Base-by-base conservation (phyloP, 1,139 yeast species). In the Suhomyces maxii region DNA sequence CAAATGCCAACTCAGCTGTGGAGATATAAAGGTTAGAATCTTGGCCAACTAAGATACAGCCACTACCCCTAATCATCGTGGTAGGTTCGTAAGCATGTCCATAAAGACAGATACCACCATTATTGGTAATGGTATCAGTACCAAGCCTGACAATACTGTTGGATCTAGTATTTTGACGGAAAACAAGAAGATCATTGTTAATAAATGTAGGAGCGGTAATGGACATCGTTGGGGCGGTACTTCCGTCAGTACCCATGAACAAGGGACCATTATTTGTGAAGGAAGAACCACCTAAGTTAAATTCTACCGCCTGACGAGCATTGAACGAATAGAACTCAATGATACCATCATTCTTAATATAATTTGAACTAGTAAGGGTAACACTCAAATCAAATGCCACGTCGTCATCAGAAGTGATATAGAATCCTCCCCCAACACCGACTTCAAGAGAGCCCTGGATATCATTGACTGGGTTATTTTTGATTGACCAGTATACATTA, bases 21-120 rank as follows among this genome's bases (percentile, higher is more conserved):
- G 43, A 49, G 12, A 51, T 41, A 41, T 45, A 43, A 4, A 52
- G 32, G 26, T 34, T 49, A 2, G 54, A 44, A 14, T 41, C 44
- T 9, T 25, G 34, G 11, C 52, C 54, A 9, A 46, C 52, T 31
- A 43, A 39, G 25, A 56, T 45, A 47, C 60, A 57, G 12, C 60
- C 60, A 26, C 42, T 31, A 12, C 61, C 61, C 1, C 9, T 13
- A 14, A 57, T 45, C 13, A 28, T n/a, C 2, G 54, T 44, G 9
- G 53, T 31, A 39, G 53, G 58, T 7, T 32, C 41, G 39, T 52
- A 57, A 1, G 42, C 47, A 33, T 49, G 42, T 34, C 53, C 49
- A 37, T 38, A 32, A 13, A 57, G 47, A 51, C 59, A 55, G 36
- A 57, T 53, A n/a, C 46, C 42, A 45, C 57, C 60, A 8, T 41